Evolutionary conservation across 371 early-diverging fungal species (phyloP).

Genomic region (Mortierella sp.): DNA sequence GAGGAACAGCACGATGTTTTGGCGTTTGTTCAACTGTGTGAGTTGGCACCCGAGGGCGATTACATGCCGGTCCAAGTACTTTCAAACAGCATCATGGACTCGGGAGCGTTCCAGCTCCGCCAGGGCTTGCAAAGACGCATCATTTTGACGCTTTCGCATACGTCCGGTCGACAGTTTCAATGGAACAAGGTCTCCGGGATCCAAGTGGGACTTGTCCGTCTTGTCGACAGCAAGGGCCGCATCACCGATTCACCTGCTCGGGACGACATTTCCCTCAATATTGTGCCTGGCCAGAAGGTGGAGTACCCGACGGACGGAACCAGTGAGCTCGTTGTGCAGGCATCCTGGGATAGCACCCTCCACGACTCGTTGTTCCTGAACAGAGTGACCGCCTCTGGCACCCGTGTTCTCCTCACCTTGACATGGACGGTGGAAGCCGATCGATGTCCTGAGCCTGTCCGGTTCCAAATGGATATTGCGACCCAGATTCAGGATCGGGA

Average conservation of each 20-base stretch:
- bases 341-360: slow-evolving; percentile 89
- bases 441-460: slow-evolving; percentile 68
- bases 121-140: slow-evolving; percentile 92
- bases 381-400: slow-evolving; percentile 70
- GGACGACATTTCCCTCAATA: slow-evolving; percentile 66
- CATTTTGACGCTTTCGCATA: slow-evolving; percentile 77
- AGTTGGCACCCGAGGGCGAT: slow-evolving; percentile 77
- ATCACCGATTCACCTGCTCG: slow-evolving; percentile 64
- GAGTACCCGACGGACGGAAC: slow-evolving; percentile 73
- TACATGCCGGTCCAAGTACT: slow-evolving; percentile 80
- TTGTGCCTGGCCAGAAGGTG: slow-evolving; percentile 64
- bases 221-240: slow-evolving; percentile 76
- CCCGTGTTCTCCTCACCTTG: slow-evolving; percentile 70
- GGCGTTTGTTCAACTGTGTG: slow-evolving; percentile 77
- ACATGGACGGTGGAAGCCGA: slow-evolving; percentile 72
- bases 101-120: slow-evolving; percentile 79
- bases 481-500: slow-evolving; percentile 75
- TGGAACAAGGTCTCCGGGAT: slow-evolving; percentile 72
- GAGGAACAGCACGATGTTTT: slow-evolving; percentile 80
- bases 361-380: slow-evolving; percentile 84
- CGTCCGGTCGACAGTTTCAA: slow-evolving; percentile 79
- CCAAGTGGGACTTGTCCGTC: slow-evolving; percentile 73
- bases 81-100: slow-evolving; percentile 64
- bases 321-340: slow-evolving; percentile 68
- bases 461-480: slow-evolving; percentile 76